phyloP scores from a whole-genome alignment of 306 rosid genomes.

The Acacia melanoxylon region DNA sequence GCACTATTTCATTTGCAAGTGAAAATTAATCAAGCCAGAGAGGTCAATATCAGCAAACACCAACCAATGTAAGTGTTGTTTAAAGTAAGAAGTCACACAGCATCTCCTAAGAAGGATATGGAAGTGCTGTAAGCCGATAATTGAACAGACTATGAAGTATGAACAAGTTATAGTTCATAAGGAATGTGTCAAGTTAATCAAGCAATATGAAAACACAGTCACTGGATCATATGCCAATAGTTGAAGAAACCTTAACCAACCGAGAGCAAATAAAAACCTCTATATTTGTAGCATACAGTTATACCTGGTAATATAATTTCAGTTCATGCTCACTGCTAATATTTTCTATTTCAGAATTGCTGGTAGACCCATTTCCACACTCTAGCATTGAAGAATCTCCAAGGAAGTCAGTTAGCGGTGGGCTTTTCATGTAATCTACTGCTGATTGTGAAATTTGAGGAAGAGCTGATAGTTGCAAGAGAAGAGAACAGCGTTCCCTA shows the following conservation, averaged over 20 bases:
- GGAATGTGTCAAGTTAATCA: conserved; percentile 1
- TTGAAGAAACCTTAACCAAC: conserved; percentile 1
- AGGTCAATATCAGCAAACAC: conserved; percentile 12
- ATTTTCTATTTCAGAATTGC: conserved; percentile 45
- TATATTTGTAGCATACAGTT: background rate
- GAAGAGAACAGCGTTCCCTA: conserved; percentile 59
- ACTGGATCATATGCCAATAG: conserved; percentile 10
- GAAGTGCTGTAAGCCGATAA: conserved; percentile 12
- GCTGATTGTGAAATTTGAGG: conserved; percentile 70
- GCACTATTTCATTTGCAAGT: conserved; percentile 6
- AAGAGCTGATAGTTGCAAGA: conserved; percentile 67
- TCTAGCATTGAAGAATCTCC: conserved; percentile 50
- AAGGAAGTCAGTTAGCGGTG: conserved; percentile 68
- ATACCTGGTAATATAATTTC: conserved; percentile 75
- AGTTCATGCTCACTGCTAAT: conserved; percentile 49
- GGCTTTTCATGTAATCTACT: conserved; percentile 53
- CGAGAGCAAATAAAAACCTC: background rate
- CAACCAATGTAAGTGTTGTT: background rate
- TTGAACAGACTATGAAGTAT: background rate
- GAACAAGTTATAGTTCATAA: conserved; percentile 8
- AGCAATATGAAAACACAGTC: conserved; percentile 12
- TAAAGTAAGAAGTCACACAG: conserved; percentile 20
- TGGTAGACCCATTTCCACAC: conserved; percentile 45
- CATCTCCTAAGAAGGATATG: conserved; percentile 14
- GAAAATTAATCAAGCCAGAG: conserved; percentile 23